Percentiles rank a stretch among this genome's conserved stretches.
These are phyloP conservation scores for Coleophoma cylindrospora DNA, from an alignment of 2,329 filamentous ascomycete genomes.

Conservation along the genomic window DNA sequence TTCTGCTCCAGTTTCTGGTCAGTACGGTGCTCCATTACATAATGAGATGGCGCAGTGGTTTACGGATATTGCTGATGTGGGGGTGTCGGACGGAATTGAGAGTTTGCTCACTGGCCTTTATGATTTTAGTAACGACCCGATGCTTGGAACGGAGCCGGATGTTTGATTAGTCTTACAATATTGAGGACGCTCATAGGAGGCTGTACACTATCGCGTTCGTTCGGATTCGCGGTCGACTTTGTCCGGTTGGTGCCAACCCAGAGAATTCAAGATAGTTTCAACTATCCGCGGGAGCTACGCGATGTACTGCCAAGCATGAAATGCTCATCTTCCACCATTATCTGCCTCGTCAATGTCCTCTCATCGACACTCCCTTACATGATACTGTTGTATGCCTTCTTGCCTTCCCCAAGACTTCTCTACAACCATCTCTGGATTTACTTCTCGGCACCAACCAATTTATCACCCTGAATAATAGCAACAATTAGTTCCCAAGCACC, in stretches of 20 bases:
- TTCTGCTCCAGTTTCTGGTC: neutral
- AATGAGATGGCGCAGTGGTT: neutral
- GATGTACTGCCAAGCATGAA: neutral
- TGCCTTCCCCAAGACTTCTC: slow-evolving; percentile 4
- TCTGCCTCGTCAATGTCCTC: slow-evolving; percentile 5
- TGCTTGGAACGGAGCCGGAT: too few species aligned
- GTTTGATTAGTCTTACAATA: too few species aligned
- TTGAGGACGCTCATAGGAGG: too few species aligned
- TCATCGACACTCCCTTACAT: neutral
- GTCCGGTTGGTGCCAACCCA: neutral
- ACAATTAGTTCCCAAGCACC: slow-evolving; percentile 50
- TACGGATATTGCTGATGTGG: neutral
- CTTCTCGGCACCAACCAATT: slow-evolving; percentile 16
- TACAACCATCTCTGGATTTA: slow-evolving; percentile 19
- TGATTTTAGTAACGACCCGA: too few species aligned
- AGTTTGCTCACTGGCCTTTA: neutral
- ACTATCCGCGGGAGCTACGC: neutral
- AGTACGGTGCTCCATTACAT: too few species aligned
- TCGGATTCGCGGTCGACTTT: neutral
- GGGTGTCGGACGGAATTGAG: neutral
- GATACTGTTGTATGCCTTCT: neutral
- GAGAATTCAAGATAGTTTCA: neutral
- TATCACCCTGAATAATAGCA: slow-evolving; percentile 36
- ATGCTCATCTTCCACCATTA: neutral
- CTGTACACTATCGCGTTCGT: too few species aligned